These are phyloP conservation scores for Hortaea werneckii DNA, from an alignment of 2,329 filamentous ascomycete genomes.

Conservation along the genomic window DNA sequence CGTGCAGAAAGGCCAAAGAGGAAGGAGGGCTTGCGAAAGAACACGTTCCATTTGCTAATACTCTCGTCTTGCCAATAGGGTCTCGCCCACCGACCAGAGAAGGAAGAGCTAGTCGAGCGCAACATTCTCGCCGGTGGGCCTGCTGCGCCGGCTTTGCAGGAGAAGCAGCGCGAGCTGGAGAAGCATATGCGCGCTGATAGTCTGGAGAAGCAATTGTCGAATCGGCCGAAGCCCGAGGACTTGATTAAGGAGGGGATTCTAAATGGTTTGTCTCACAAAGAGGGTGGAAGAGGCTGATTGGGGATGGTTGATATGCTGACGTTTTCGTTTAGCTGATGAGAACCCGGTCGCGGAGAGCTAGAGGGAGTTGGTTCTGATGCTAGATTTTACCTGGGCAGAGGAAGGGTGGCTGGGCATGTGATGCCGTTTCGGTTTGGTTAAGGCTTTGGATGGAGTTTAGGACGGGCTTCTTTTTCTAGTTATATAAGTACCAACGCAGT, in stretches of 20 bases:
- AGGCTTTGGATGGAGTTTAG: neutral
- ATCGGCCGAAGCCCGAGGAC: slow-evolving; percentile 64
- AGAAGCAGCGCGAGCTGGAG: slow-evolving; percentile 73
- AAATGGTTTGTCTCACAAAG: slow-evolving; percentile 24
- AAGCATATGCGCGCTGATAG: slow-evolving; percentile 80
- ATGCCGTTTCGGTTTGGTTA: too few species aligned
- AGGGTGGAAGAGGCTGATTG: too few species aligned
- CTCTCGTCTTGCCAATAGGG: slow-evolving; percentile 24
- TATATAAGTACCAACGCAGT: slow-evolving; percentile 10
- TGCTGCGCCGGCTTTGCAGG: slow-evolving; percentile 69
- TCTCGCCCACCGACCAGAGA: slow-evolving; percentile 53
- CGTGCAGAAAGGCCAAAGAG: too few species aligned
- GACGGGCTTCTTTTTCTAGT: neutral
- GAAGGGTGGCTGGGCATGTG: too few species aligned
- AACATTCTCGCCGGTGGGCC: slow-evolving; percentile 77
- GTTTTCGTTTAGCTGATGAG: neutral
- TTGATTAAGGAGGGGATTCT: slow-evolving; percentile 73
- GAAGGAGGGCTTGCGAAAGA: too few species aligned
- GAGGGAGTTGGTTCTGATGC: neutral
- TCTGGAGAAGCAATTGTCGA: slow-evolving; percentile 76
- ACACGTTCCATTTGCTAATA: too few species aligned
- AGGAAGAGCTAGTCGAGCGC: slow-evolving; percentile 68
- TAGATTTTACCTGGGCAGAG: neutral
- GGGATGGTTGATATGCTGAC: neutral
- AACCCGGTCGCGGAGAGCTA: neutral